Evolutionary conservation across 2,329 filamentous ascomycete genomes (phyloP).

Genomic region (Nothopassalora personata): DNA sequence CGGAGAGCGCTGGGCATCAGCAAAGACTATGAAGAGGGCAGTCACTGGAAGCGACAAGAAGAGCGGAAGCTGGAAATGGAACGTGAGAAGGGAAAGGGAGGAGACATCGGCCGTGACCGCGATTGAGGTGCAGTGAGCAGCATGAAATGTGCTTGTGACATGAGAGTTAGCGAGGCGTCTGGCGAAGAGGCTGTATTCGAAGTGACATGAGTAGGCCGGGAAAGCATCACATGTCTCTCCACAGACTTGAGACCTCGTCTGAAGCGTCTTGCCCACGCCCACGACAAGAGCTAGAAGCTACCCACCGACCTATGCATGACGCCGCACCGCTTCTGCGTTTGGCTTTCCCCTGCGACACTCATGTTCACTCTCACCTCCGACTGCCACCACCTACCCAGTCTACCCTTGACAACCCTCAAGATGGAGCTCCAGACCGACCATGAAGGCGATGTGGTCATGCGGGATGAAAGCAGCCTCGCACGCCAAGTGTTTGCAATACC

Average conservation of each 20-base stretch:
- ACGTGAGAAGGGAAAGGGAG: constrained; percentile 19
- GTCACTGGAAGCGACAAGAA: constrained; percentile 80
- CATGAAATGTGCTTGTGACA: not conserved
- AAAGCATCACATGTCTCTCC: too few relatives aligned
- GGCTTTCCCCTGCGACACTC: not conserved
- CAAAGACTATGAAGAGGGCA: constrained; percentile 77
- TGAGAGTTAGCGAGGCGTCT: constrained; percentile 8
- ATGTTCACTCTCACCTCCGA: not conserved
- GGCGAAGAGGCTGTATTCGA: not conserved
- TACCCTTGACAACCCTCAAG: not conserved
- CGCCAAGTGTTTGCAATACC: not conserved
- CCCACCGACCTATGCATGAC: not conserved
- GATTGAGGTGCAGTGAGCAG: not conserved
- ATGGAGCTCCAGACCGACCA: not conserved
- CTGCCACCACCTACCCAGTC: not conserved
- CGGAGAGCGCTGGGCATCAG: constrained; percentile 81
- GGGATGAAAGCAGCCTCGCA: not conserved
- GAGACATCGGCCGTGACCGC: constrained; percentile 16
- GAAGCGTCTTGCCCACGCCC: too few relatives aligned
- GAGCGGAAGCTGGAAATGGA: constrained; percentile 48
- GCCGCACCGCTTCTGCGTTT: not conserved
- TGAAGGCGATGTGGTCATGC: not conserved
- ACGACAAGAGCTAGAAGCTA: too few relatives aligned
- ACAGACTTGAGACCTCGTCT: not conserved
- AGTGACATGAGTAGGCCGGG: too few relatives aligned